phyloP scores from a whole-genome alignment of 2,329 filamentous ascomycete genomes.

The Aureobasidium melanogenum region DNA sequence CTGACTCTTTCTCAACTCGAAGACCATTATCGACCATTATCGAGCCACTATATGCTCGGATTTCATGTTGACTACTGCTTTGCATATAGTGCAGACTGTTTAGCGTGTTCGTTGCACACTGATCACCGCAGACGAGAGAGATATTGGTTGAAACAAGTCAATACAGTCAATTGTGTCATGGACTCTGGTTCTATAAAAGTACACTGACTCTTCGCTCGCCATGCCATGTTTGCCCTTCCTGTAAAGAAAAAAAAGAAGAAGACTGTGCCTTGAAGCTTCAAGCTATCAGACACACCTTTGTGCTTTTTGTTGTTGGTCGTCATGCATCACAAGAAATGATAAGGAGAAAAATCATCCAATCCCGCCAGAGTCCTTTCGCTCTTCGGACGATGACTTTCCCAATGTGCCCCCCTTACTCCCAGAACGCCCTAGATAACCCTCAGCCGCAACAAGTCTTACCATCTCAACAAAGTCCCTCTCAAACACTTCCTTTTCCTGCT shows the following conservation, averaged over 20 bases:
- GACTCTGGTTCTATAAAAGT: slow-evolving; percentile 3
- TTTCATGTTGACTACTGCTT: background rate
- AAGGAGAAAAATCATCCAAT: slow-evolving; percentile 1
- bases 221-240: background rate
- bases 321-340: slow-evolving; percentile 5
- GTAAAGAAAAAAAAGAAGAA: background rate
- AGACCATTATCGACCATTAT: no score
- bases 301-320: slow-evolving; percentile 11
- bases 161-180: background rate
- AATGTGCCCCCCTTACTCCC: slow-evolving; percentile 4
- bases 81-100: background rate
- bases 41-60: background rate
- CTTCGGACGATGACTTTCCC: slow-evolving; percentile 7
- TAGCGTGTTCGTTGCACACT: background rate
- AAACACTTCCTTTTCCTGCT: slow-evolving; percentile 9
- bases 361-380: slow-evolving; percentile 11
- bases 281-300: background rate
- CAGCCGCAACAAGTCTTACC: background rate
- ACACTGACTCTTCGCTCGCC: background rate
- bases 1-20: background rate
- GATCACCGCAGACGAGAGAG: background rate
- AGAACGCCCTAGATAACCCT: slow-evolving; percentile 11
- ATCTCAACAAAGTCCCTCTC: background rate
- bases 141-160: background rate
- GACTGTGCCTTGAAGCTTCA: background rate